Conservation (phyloP, 2,329 filamentous ascomycete species). For the Hirsutella rhossiliensis region DNA sequence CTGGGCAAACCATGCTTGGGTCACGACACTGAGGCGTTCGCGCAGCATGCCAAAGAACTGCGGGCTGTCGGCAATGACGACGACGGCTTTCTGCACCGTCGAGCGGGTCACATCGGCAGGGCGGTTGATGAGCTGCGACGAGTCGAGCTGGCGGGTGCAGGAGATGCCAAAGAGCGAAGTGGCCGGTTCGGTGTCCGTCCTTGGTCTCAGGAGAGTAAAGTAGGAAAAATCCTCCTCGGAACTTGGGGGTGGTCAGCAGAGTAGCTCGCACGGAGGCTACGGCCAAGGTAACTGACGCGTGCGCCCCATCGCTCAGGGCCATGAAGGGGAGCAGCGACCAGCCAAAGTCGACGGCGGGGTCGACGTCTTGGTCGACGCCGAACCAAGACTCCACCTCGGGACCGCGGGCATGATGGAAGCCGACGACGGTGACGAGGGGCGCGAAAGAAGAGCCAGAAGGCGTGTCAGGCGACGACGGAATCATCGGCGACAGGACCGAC, state of each 20-base stretch:
- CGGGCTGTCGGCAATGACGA: constrained; percentile 85
- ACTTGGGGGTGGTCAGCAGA: constrained; percentile 28
- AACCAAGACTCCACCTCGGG: constrained; percentile 94
- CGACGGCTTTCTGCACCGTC: constrained; percentile 95
- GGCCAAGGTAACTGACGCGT: constrained; percentile 53
- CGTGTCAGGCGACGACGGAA: constrained; percentile 17
- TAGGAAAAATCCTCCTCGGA: constrained; percentile 96
- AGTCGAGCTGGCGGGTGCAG: constrained; percentile 84
- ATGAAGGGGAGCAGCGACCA: constrained; percentile 93
- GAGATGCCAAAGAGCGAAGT: constrained; percentile 92
- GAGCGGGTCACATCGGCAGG: constrained; percentile 89
- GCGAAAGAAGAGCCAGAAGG: constrained; percentile 32
- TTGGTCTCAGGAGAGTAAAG: constrained; percentile 73
- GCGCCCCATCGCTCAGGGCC: constrained; percentile 90
- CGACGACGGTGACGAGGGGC: constrained; percentile 68
- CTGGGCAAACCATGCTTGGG: constrained; percentile 93
- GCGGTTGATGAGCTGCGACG: constrained; percentile 62
- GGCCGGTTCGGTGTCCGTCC: constrained; percentile 38
- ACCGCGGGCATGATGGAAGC: constrained; percentile 75
- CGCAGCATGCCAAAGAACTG: constrained; percentile 83
- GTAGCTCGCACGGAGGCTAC: neutral
- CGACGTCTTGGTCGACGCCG: constrained; percentile 57
- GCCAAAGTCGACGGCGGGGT: constrained; percentile 74
- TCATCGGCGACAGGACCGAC: constrained; percentile 18
- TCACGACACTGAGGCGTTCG: constrained; percentile 81